Percentiles rank a stretch among this genome's conserved stretches.
Evolutionary conservation across 495 filamentous ascomycete genomes (phyloP).

Genomic region (Chaetomium tenue): DNA sequence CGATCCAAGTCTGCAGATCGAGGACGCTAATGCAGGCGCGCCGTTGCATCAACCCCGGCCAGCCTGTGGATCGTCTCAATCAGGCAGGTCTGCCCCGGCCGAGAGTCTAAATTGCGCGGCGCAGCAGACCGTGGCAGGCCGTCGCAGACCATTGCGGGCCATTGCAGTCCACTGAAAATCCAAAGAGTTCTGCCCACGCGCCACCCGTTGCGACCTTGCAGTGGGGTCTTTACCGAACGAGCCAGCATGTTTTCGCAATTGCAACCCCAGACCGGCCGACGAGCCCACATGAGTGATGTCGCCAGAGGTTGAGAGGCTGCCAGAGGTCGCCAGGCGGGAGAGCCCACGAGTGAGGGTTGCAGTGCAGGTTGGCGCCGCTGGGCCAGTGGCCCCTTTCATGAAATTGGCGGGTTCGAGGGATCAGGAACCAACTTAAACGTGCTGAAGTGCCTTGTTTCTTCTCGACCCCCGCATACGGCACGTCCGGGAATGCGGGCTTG

Average conservation of each 20-base stretch:
- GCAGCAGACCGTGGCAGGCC: neutral
- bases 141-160: no score
- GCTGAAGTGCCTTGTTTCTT: neutral
- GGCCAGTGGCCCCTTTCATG: neutral
- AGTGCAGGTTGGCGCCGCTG: conserved; percentile 14
- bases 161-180: neutral
- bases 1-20: conserved; percentile 1
- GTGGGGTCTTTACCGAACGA: neutral
- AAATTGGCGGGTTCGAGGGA: neutral
- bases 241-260: neutral
- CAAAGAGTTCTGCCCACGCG: neutral
- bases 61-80: neutral
- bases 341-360: conserved; percentile 15
- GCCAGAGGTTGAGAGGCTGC: no score
- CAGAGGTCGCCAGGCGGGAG: no score
- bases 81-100: conserved; percentile 1
- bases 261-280: neutral
- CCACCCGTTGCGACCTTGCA: neutral
- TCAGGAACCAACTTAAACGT: conserved; percentile 2
- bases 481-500: neutral
- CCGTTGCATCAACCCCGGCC: neutral
- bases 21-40: conserved; percentile 13
- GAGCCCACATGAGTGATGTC: no score
- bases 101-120: conserved; percentile 7
- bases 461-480: neutral